phyloP scores from a whole-genome alignment of 2,329 filamentous ascomycete genomes.

The Ophiostoma quercus region DNA sequence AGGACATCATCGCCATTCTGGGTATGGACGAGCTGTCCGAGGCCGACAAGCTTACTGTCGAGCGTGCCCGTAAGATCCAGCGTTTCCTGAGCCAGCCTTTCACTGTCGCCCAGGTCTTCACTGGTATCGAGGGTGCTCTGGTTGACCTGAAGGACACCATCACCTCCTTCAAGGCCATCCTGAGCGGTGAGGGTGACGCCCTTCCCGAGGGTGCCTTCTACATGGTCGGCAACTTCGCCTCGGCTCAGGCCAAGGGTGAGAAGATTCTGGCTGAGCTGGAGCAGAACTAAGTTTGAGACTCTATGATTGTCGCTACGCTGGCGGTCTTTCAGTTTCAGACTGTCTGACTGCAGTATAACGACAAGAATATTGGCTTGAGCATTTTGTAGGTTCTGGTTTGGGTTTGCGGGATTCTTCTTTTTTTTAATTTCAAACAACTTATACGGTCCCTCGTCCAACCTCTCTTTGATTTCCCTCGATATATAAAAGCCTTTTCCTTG shows the following conservation, averaged over 20 bases:
- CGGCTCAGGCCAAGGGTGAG: slow-evolving; percentile 93
- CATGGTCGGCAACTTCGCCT: slow-evolving; percentile 96
- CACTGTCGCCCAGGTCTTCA: slow-evolving; percentile 78
- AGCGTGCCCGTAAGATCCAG: slow-evolving; percentile 99
- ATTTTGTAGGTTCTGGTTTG: slow-evolving; percentile 14
- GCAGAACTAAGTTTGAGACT: slow-evolving; percentile 40
- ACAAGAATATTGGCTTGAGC: slow-evolving; percentile 9
- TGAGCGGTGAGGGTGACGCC: slow-evolving; percentile 90
- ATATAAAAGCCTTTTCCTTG: slow-evolving; percentile 12
- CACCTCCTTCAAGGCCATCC: slow-evolving; percentile 92
- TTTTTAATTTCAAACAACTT: slow-evolving; percentile 15
- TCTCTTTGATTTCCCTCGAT: slow-evolving; percentile 10
- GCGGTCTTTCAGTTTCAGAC: neutral
- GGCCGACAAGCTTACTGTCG: slow-evolving; percentile 98
- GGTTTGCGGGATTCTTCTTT: slow-evolving; percentile 17
- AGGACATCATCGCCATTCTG: slow-evolving; percentile 99
- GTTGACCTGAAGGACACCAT: slow-evolving; percentile 99
- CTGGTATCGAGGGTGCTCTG: slow-evolving; percentile 89
- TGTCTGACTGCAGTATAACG: neutral
- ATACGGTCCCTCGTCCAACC: slow-evolving; percentile 13
- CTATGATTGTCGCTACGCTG: too few species aligned
- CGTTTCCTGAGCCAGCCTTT: slow-evolving; percentile 99
- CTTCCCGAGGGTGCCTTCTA: slow-evolving; percentile 92
- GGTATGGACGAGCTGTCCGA: slow-evolving; percentile 99
- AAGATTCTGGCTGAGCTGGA: slow-evolving; percentile 98